A percentile compares a stretch with the other conserved stretches of the same genome.
phyloP scores from a whole-genome alignment of 2,329 filamentous ascomycete species.

The Pseudopithomyces maydicus region DNA sequence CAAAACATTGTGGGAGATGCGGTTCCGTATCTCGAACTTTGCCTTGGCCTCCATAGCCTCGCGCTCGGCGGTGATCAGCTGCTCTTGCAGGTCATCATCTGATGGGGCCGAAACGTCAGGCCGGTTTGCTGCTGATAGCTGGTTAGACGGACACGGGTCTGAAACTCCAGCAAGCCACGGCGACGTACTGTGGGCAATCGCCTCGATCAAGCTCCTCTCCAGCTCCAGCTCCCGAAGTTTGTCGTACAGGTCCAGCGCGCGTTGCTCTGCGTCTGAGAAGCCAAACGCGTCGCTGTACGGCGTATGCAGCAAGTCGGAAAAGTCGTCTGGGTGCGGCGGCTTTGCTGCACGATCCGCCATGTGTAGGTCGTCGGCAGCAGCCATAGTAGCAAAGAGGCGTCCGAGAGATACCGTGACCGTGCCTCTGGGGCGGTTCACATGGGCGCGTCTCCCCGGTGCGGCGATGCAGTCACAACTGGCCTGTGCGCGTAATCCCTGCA shows the following conservation, averaged over 20 bases:
- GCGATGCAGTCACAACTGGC: slow-evolving; percentile 21
- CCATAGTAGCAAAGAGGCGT: slow-evolving; percentile 22
- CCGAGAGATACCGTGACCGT: slow-evolving; percentile 3
- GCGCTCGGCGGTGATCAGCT: slow-evolving; percentile 61
- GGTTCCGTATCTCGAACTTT: slow-evolving; percentile 70
- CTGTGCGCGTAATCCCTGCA: slow-evolving; percentile 38
- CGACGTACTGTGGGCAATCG: slow-evolving; percentile 40
- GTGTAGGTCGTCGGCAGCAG: slow-evolving; percentile 20
- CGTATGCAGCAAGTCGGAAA: slow-evolving; percentile 49
- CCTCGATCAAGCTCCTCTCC: slow-evolving; percentile 69
- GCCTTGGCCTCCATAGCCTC: slow-evolving; percentile 73
- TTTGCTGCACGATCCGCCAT: slow-evolving; percentile 26
- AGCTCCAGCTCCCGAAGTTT: slow-evolving; percentile 72
- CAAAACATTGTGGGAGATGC: slow-evolving; percentile 70
- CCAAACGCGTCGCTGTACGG: slow-evolving; percentile 55
- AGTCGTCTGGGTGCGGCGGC: slow-evolving; percentile 20
- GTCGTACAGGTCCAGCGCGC: slow-evolving; percentile 72
- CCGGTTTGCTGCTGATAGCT: slow-evolving; percentile 26
- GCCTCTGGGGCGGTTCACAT: background rate
- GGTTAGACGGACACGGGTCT: slow-evolving; percentile 14
- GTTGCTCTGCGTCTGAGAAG: slow-evolving; percentile 69
- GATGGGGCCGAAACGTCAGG: slow-evolving; percentile 46
- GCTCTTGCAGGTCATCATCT: slow-evolving; percentile 58
- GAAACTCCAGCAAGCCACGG: background rate
- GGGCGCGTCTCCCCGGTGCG: slow-evolving; percentile 15